Evolutionary conservation across 164 flowering plant species (phyloP), one percentile per base, ranked within the genome.

Genomic region (Aristolochia contorta): DNA sequence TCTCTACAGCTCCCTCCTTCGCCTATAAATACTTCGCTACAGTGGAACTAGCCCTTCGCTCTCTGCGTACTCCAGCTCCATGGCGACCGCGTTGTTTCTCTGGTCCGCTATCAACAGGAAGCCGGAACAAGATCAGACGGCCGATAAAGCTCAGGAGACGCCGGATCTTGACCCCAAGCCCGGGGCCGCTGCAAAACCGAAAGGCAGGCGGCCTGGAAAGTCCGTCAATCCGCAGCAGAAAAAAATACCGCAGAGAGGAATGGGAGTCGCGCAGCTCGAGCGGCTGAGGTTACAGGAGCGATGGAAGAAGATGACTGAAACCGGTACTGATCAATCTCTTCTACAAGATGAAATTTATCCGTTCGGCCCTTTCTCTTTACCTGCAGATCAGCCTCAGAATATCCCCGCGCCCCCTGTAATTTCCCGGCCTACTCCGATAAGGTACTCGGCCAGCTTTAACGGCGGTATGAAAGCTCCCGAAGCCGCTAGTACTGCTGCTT

Each of bases 201-300:
- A 33, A 64, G 55, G 30, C 62, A 59, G 64, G 68, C 67, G 55
- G 47, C 16, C 51, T 24, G 22, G 33, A 6, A 62, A 57, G 54
- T 50, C 65, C 1, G 64, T 41, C 19, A 49, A 41, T n/a, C 46
- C 22, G 22, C 60, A 1, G 22, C 32, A 3, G 8, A 81, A 78
- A 65, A 80, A 75, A 52, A 61, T 12, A 47, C 80, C 76, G 3
- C 86, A 75, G 71, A 71, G 94, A 66, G 94, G 94, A 1, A 64
- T 84, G 66, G 94, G 94, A 0, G 85, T 87, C 22, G 90, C 80
- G 0, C 79, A 81, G 66, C 83, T 87, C 0, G 88, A 87, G 72
- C 72, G 78, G 21, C 64, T 83, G 20, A 73, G 84, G 66, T 2
- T 66, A 1, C 70, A 79, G 54, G 90, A 84, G 53, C 47, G 57